These are phyloP conservation scores for Penicillium freii DNA, from an alignment of 2,329 filamentous ascomycete species.

Conservation along the genomic window DNA sequence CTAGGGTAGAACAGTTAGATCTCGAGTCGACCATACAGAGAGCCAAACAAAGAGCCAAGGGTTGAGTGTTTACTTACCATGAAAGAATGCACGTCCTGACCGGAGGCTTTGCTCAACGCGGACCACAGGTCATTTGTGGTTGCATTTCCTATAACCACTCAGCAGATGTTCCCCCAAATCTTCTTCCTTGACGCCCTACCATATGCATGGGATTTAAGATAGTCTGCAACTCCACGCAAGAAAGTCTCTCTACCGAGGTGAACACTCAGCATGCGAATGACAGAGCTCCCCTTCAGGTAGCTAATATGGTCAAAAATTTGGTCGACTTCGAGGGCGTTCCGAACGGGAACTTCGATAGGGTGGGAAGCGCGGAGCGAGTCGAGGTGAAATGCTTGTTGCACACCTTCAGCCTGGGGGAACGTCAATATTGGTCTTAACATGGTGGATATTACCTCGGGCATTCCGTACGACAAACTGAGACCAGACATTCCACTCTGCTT, in stretches of 20 bases:
- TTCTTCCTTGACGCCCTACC: constrained; percentile 46
- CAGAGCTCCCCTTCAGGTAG: constrained; percentile 93
- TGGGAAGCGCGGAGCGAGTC: constrained; percentile 90
- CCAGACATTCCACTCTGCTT: constrained; percentile 89
- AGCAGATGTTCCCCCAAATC: neutral
- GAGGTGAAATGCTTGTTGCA: constrained; percentile 85
- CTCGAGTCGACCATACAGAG: neutral
- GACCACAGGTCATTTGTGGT: constrained; percentile 90
- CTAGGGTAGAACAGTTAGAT: constrained; percentile 29
- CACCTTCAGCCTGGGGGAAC: constrained; percentile 69
- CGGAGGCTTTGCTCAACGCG: constrained; percentile 81
- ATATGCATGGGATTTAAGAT: constrained; percentile 84
- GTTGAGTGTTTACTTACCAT: constrained; percentile 57
- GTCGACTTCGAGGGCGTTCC: constrained; percentile 90
- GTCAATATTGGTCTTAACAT: constrained; percentile 38
- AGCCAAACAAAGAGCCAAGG: neutral
- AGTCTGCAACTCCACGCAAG: constrained; percentile 83
- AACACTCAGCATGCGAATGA: constrained; percentile 92
- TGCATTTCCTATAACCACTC: constrained; percentile 59
- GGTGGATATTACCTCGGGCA: constrained; percentile 51
- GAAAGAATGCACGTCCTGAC: constrained; percentile 77
- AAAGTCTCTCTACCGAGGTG: constrained; percentile 87
- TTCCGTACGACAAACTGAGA: constrained; percentile 81
- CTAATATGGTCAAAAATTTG: constrained; percentile 98
- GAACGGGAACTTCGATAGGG: constrained; percentile 92